phyloP scores from a whole-genome alignment of 31 red algal species.

The Porphyra umbilicalis region DNA sequence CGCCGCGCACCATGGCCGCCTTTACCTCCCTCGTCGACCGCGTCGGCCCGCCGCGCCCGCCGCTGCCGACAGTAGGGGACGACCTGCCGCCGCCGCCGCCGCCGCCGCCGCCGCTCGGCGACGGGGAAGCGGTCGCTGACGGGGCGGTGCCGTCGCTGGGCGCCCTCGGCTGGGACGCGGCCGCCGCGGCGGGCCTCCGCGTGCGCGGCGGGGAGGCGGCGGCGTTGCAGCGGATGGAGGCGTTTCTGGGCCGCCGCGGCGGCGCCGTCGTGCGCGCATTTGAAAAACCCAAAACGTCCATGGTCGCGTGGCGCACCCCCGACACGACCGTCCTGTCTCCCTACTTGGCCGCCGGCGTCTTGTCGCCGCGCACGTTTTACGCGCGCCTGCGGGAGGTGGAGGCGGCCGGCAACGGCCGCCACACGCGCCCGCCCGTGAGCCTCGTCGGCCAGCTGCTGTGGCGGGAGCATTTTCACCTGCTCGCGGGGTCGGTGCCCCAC shows the following conservation, averaged over 20 bases:
- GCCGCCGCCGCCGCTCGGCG: background rate
- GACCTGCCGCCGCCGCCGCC: background rate
- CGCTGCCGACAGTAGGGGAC: background rate
- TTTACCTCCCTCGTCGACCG: constrained; percentile 18
- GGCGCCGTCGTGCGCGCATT: constrained; percentile 26
- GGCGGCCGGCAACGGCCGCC: background rate
- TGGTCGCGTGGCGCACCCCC: constrained; percentile 23
- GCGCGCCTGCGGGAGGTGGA: constrained; percentile 25
- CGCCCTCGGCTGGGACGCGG: constrained; percentile 11
- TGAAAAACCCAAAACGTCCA: constrained; percentile 69
- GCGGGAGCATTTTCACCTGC: constrained; percentile 75
- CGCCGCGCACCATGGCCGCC: constrained; percentile 20
- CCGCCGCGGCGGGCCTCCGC: background rate
- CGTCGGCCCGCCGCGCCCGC: constrained; percentile 18
- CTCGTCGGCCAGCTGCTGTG: constrained; percentile 82
- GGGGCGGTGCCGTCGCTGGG: constrained; percentile 18
- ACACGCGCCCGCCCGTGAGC: constrained; percentile 45
- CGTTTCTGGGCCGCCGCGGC: constrained; percentile 20
- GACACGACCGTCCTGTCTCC: constrained; percentile 85
- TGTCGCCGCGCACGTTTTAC: constrained; percentile 45
- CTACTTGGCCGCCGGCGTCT: constrained; percentile 56
- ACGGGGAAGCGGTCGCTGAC: background rate
- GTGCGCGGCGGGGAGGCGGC: constrained; percentile 53
- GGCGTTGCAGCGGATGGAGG: constrained; percentile 36
- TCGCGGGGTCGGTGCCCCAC: constrained; percentile 26